Evolutionary conservation across 2,329 filamentous ascomycete species (phyloP).

Genomic region (Exutisphaerella laricina): DNA sequence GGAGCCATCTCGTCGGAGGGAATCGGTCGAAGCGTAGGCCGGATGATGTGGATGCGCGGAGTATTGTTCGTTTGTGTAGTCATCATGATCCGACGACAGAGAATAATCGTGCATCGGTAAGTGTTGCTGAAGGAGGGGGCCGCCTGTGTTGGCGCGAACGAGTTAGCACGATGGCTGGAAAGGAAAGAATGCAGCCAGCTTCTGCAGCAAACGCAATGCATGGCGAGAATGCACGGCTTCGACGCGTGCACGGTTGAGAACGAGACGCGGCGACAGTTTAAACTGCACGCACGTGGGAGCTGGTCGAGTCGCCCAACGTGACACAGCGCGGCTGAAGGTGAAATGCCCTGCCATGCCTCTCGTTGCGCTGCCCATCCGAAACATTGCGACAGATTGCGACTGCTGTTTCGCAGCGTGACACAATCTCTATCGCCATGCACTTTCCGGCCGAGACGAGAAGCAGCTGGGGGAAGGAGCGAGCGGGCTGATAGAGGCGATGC

Average conservation of each 20-base stretch:
- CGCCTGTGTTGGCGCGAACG: constrained; percentile 34
- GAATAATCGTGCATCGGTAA: constrained; percentile 39
- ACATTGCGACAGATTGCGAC: constrained; percentile 6
- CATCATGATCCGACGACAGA: constrained; percentile 40
- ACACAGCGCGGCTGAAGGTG: constrained; percentile 17
- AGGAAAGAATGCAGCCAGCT: constrained; percentile 2
- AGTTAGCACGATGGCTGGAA: constrained; percentile 39
- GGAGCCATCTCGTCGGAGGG: constrained; percentile 47
- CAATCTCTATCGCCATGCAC: constrained; percentile 15
- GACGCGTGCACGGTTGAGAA: constrained; percentile 4
- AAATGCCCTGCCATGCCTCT: constrained; percentile 4
- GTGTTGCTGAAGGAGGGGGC: constrained; percentile 42
- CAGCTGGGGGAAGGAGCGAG: constrained; percentile 9
- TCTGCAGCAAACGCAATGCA: constrained; percentile 9
- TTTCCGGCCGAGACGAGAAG: constrained; percentile 3
- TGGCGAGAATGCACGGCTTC: constrained; percentile 12
- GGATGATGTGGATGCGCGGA: constrained; percentile 42
- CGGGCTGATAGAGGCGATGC: constrained; percentile 16
- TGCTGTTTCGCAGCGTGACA: constrained; percentile 12
- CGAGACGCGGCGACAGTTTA: constrained; percentile 5
- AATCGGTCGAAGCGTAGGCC: constrained; percentile 37
- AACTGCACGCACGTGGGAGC: constrained; percentile 18
- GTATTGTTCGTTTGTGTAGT: constrained; percentile 42
- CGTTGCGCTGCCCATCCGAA: constrained; percentile 5
- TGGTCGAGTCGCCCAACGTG: constrained; percentile 23